These are phyloP conservation scores for Zopfia rhizophila DNA, from an alignment of 2,329 filamentous ascomycete species.

Conservation along the genomic window DNA sequence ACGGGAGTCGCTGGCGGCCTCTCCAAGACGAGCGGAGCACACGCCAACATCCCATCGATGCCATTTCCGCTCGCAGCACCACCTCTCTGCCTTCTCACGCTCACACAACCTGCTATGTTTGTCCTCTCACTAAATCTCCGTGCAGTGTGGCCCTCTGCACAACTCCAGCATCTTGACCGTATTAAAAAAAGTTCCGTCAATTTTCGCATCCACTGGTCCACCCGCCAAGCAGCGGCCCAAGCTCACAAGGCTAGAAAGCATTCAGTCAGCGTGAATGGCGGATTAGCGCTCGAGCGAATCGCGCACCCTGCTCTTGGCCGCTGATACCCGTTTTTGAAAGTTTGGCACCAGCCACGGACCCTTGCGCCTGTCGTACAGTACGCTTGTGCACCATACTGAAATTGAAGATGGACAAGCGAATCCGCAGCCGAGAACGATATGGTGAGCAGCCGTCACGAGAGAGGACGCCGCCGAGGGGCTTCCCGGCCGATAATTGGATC, in stretches of 20 bases:
- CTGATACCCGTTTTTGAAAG: conserved; percentile 41
- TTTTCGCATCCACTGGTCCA: background rate
- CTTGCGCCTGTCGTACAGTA: conserved; percentile 35
- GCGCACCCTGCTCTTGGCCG: conserved; percentile 22
- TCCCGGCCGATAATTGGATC: conserved; percentile 2
- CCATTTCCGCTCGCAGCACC: background rate
- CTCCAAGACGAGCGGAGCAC: no score
- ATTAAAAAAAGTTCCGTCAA: no score
- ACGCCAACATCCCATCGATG: no score
- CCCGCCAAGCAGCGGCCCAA: conserved; percentile 33
- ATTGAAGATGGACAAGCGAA: conserved; percentile 18
- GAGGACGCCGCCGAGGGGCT: conserved; percentile 7
- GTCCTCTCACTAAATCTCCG: conserved; percentile 22
- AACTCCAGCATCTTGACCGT: conserved; percentile 26
- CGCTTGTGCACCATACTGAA: conserved; percentile 19
- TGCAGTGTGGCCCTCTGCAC: conserved; percentile 37
- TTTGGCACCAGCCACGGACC: no score
- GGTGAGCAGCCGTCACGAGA: conserved; percentile 14
- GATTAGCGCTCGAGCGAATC: conserved; percentile 29
- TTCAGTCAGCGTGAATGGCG: conserved; percentile 18
- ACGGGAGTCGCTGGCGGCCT: no score
- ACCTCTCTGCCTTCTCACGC: background rate
- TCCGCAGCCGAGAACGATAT: conserved; percentile 6
- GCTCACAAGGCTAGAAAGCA: conserved; percentile 35
- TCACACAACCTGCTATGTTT: background rate